Base-by-base conservation (phyloP, 352 stramenopile genomes). In the Phytophthora europaea region DNA sequence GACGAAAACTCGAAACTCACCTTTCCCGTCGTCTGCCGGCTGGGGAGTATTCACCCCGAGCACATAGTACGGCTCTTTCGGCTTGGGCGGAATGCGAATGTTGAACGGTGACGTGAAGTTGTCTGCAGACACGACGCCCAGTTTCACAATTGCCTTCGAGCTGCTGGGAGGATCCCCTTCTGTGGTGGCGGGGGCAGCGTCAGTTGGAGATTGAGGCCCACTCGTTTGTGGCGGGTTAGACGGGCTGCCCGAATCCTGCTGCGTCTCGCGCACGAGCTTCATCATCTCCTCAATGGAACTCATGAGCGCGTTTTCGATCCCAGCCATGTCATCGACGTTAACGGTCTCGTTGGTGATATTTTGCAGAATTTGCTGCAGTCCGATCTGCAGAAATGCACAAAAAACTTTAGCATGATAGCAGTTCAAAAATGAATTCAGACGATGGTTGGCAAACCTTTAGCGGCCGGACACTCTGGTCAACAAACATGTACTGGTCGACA, bases 401-500 rank as follows among this genome's bases (percentile, higher is more conserved):
- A 6, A 12, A 6, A 12, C 4, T 23, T 78, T 16, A 72, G n/a
- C 52, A 9, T 50, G 5, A 16, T 45, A 61, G 23, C 1, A 45
- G 13, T 5, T 58, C 23, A 10, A 71, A n/a, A 18, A 43, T 8
- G 52, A 15, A n/a, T 45, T 55, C 0, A n/a, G 3, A 4, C 4
- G 52, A 67, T 13, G 23, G 48, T 54, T 10, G 12, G 15, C 63
- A 68, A 70, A 93, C 88, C 78, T 96, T 94, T 51, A 96, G 84
- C 0, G 86, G 89, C 2, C 87, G 82, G 10, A 96, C 84, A 36
- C 75, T 87, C 65, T 94, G 85, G 38, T 96, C 87, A 2, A 94
- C 87, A 67, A 90, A 96, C 79, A 91, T 90, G 63, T 93, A 96
- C 66, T 94, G 84, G 28, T 96, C 87, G 18, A 94, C 76, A n/a